Percentiles rank a stretch among this genome's conserved stretches.
Evolutionary conservation across 768 basidiomycete species (phyloP).

Genomic region (Pisolithus orientalis): DNA sequence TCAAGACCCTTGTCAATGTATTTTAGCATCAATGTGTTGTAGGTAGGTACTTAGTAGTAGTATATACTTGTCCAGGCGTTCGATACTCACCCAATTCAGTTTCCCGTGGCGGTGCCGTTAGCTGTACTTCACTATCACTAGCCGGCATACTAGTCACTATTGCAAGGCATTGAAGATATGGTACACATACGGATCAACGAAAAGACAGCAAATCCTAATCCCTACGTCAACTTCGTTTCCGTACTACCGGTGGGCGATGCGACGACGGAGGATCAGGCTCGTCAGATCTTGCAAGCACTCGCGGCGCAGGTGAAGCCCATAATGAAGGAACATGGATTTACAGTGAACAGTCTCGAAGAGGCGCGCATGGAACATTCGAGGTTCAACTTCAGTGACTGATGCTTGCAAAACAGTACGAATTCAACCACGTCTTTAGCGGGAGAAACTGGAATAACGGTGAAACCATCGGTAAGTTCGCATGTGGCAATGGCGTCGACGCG

Average conservation of each 20-base stretch:
- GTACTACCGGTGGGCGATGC: constrained; percentile 40
- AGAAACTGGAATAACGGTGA: constrained; percentile 85
- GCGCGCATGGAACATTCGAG: constrained; percentile 30
- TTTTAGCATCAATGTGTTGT: too few species aligned
- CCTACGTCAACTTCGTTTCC: constrained; percentile 70
- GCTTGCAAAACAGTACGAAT: constrained; percentile 52
- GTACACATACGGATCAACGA: constrained; percentile 72
- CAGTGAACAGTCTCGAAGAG: constrained; percentile 78
- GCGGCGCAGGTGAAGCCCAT: constrained; percentile 80
- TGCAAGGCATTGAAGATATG: constrained; percentile 34
- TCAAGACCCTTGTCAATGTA: too few species aligned
- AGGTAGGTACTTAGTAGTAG: too few species aligned
- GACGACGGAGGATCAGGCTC: constrained; percentile 53
- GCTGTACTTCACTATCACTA: neutral
- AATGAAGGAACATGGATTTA: constrained; percentile 76
- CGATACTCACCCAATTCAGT: too few species aligned
- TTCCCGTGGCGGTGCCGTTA: neutral
- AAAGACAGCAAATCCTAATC: constrained; percentile 65
- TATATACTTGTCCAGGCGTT: too few species aligned
- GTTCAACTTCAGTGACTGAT: neutral
- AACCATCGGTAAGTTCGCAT: constrained; percentile 49
- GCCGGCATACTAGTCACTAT: neutral
- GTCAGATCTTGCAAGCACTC: constrained; percentile 67
- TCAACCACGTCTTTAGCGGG: constrained; percentile 72
- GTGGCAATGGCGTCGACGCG: neutral